These are phyloP conservation scores for Hemileccinum rubropunctum DNA, from an alignment of 768 basidiomycete species.

Conservation along the genomic window DNA sequence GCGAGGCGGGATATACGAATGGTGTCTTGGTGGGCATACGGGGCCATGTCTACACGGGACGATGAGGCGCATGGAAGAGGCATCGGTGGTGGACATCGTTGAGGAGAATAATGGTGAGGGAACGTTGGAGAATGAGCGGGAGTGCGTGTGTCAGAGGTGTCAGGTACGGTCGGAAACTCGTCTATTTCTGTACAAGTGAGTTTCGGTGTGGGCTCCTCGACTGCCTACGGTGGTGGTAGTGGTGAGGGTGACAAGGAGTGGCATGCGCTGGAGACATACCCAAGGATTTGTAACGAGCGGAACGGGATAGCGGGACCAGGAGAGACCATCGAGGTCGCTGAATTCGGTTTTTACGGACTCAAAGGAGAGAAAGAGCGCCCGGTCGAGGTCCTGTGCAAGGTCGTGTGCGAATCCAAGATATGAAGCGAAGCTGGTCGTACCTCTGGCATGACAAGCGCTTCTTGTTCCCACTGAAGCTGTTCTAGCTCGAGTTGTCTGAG, in stretches of 20 bases:
- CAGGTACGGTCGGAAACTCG: neutral
- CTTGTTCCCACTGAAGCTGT: conserved; percentile 50
- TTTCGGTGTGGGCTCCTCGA: conserved; percentile 32
- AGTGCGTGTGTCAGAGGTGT: conserved; percentile 6
- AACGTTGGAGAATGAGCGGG: conserved; percentile 9
- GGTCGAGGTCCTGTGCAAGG: conserved; percentile 28
- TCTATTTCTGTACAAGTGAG: conserved; percentile 16
- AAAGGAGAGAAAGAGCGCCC: conserved; percentile 41
- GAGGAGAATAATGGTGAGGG: neutral
- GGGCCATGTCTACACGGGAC: conserved; percentile 33
- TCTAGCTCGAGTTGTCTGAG: conserved; percentile 52
- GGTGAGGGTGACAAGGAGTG: neutral
- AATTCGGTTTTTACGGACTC: conserved; percentile 58
- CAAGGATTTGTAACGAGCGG: conserved; percentile 25
- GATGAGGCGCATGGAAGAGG: neutral
- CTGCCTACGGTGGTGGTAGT: conserved; percentile 9
- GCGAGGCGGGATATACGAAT: conserved; percentile 34
- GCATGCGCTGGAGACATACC: conserved; percentile 15
- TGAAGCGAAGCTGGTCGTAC: conserved; percentile 26
- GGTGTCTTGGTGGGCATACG: too few species aligned
- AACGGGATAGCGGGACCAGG: conserved; percentile 43
- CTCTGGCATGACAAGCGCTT: conserved; percentile 58
- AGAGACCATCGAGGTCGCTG: conserved; percentile 56
- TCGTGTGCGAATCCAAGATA: conserved; percentile 10
- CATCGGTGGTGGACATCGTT: neutral